Conservation (phyloP, 106 monocot species). For the Allium cepa region DNA sequence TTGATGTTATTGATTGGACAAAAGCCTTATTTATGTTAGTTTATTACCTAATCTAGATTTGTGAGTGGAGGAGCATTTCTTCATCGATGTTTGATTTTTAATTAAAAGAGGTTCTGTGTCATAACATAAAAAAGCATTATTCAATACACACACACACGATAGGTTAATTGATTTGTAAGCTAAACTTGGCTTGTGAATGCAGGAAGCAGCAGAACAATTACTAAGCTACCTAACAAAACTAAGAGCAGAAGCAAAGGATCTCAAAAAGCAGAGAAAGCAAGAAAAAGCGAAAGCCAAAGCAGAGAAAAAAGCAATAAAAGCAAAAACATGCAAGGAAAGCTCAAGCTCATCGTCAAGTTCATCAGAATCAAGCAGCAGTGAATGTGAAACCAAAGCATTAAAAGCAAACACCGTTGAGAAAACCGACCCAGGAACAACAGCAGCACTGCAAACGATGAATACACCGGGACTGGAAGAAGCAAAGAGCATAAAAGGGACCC, state of each 20-base stretch:
- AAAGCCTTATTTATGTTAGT: no score
- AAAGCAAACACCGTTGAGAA: background rate
- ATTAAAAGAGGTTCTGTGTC: background rate
- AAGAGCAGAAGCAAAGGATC: conserved; percentile 39
- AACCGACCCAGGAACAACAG: background rate
- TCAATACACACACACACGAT: background rate
- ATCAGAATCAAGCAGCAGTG: conserved; percentile 77
- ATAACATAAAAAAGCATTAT: background rate
- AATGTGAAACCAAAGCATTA: conserved; percentile 27
- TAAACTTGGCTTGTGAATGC: background rate
- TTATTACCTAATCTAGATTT: background rate
- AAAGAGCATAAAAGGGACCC: background rate
- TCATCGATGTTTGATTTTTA: background rate
- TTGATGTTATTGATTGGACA: no score
- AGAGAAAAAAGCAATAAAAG: conserved; percentile 20
- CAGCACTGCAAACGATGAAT: background rate
- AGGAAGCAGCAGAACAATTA: conserved; percentile 55
- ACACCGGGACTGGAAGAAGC: background rate
- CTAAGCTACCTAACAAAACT: conserved; percentile 43
- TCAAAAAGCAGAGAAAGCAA: conserved; percentile 39
- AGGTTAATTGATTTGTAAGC: background rate
- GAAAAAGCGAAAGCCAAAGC: conserved; percentile 33
- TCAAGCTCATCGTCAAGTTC: conserved; percentile 44
- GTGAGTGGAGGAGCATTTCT: background rate
- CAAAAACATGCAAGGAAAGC: conserved; percentile 6